These are phyloP conservation scores for Plasmopara muralis DNA, from an alignment of 352 stramenopile genomes.

Conservation along the genomic window DNA sequence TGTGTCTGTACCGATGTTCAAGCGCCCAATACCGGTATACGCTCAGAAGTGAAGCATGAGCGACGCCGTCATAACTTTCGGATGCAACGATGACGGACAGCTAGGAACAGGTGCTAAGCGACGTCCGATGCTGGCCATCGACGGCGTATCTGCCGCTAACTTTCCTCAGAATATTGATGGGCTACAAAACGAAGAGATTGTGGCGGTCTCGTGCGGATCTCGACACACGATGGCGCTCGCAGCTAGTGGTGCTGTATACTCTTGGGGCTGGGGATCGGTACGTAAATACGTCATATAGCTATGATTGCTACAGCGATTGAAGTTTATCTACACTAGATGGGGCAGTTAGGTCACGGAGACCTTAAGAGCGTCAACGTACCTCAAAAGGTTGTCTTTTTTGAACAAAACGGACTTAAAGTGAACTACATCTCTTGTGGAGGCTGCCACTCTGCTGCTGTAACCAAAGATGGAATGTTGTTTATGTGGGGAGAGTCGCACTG, in stretches of 20 bases:
- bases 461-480: conserved; percentile 60
- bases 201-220: conserved; percentile 72
- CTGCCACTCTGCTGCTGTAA: conserved; percentile 74
- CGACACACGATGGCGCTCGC: conserved; percentile 79
- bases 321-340: conserved; percentile 41
- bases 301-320: conserved; percentile 5
- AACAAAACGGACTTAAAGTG: conserved; percentile 36
- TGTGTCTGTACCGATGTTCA: too few species aligned
- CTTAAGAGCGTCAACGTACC: conserved; percentile 66
- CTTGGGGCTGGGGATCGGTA: conserved; percentile 76
- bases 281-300: conserved; percentile 9
- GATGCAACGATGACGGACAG: conserved; percentile 81
- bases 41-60: neutral
- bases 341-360: conserved; percentile 67
- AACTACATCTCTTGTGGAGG: conserved; percentile 75
- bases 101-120: conserved; percentile 63
- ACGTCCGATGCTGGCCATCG: conserved; percentile 42
- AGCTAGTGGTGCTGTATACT: conserved; percentile 49
- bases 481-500: conserved; percentile 82
- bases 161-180: conserved; percentile 53
- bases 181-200: conserved; percentile 43
- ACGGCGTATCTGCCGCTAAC: conserved; percentile 72
- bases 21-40: too few species aligned
- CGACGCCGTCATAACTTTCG: conserved; percentile 57
- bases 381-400: conserved; percentile 59